These are phyloP conservation scores for Scedosporium apiospermum DNA, from an alignment of 2,329 filamentous ascomycete genomes.

Conservation along the genomic window DNA sequence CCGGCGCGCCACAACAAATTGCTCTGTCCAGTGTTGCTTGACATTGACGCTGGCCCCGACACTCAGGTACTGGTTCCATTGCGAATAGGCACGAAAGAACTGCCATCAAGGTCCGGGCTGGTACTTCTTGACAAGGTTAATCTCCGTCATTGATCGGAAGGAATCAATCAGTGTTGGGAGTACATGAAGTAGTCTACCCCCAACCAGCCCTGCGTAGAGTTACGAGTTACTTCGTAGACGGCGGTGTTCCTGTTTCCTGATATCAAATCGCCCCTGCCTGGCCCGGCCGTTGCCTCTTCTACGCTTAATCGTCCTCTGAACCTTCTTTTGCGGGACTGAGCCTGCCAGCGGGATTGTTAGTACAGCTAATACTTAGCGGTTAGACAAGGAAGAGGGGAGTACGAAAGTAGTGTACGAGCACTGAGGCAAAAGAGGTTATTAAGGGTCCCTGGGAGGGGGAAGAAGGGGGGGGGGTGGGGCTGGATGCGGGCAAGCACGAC, in stretches of 20 bases:
- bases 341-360: background rate
- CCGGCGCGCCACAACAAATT: background rate
- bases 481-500: no score
- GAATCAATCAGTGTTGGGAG: background rate
- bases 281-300: background rate
- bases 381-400: no score
- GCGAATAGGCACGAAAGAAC: no score
- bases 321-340: background rate
- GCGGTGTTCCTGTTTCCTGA: background rate
- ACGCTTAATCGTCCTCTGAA: background rate
- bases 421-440: no score
- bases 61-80: background rate
- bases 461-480: no score
- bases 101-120: no score
- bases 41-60: background rate
- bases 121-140: background rate
- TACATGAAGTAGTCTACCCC: background rate
- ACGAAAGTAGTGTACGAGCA: no score
- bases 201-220: background rate
- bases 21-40: background rate
- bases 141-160: no score
- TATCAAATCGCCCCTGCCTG: background rate
- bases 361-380: background rate
- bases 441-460: no score
- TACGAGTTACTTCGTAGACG: background rate